Evolutionary conservation across 2,329 filamentous ascomycete genomes (phyloP).

Genomic region (Pseudomassariella vexata): DNA sequence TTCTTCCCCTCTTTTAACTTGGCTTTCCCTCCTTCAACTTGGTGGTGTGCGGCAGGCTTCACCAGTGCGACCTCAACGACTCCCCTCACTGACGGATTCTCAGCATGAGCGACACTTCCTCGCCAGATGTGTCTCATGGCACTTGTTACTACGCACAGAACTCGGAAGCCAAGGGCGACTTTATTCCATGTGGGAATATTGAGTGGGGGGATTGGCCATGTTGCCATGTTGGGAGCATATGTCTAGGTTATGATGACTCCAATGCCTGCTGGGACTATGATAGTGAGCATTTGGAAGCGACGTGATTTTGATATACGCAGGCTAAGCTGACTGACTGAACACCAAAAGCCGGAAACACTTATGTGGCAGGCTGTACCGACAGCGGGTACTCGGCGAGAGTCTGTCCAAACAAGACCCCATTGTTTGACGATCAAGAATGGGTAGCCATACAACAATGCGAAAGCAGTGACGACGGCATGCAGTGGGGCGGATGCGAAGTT

Average conservation of each 20-base stretch:
- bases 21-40: too few relatives aligned
- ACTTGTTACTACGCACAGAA: slow-evolving; percentile 8
- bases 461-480: neutral
- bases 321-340: neutral
- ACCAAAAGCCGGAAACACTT: slow-evolving; percentile 7
- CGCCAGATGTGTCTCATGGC: slow-evolving; percentile 9
- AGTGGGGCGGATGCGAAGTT: slow-evolving; percentile 7
- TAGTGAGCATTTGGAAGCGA: slow-evolving; percentile 3
- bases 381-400: slow-evolving; percentile 4
- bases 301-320: neutral
- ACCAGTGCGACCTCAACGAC: too few relatives aligned
- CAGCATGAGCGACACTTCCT: too few relatives aligned
- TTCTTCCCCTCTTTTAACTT: too few relatives aligned
- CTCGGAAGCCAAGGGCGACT: slow-evolving; percentile 4
- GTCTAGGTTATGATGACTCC: slow-evolving; percentile 5
- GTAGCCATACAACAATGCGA: slow-evolving; percentile 8
- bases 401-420: slow-evolving; percentile 6
- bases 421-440: slow-evolving; percentile 8
- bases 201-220: slow-evolving; percentile 8
- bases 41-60: too few relatives aligned
- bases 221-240: slow-evolving; percentile 6
- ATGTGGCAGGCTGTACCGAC: slow-evolving; percentile 9
- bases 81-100: too few relatives aligned
- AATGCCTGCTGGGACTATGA: slow-evolving; percentile 7
- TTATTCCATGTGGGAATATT: slow-evolving; percentile 8